These are phyloP conservation scores for Trichoderma hamatum DNA, from an alignment of 2,329 filamentous ascomycete genomes.

Conservation along the genomic window DNA sequence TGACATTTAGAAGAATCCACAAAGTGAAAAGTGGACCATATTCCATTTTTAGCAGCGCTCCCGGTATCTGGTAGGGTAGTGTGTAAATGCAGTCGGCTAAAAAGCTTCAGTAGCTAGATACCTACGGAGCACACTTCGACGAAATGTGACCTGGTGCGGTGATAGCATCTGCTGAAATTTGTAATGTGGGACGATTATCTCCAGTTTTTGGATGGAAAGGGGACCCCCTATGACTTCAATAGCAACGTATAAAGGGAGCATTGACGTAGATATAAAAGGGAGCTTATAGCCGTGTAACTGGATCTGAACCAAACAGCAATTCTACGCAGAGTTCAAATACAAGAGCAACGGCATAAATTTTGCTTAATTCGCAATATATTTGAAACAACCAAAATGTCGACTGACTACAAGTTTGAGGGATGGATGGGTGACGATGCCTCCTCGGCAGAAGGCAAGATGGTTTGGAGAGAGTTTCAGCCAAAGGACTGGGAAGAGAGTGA, in stretches of 20 bases:
- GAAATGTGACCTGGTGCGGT: neutral
- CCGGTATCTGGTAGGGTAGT: neutral
- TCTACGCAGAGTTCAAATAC: neutral
- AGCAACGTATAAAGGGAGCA: neutral
- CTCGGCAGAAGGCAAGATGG: constrained; percentile 55
- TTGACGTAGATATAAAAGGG: neutral
- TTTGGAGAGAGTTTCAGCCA: constrained; percentile 60
- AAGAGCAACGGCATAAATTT: neutral
- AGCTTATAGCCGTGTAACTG: neutral
- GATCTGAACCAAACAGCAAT: neutral
- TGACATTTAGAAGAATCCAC: neutral
- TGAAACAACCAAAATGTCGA: constrained; percentile 31
- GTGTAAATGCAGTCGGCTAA: neutral
- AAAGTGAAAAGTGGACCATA: neutral
- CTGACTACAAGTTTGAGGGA: constrained; percentile 53
- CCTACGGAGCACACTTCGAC: neutral
- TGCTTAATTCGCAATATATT: neutral
- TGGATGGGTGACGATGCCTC: constrained; percentile 52
- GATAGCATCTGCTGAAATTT: neutral
- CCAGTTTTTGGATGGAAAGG: neutral
- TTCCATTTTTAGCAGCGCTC: neutral
- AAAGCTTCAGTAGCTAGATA: neutral
- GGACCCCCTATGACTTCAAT: neutral
- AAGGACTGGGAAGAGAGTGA: constrained; percentile 69
- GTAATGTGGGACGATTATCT: neutral